A percentile compares a stretch with the other conserved stretches of the same genome.
These are phyloP conservation scores for Globisporangium cylindrosporum DNA, from an alignment of 352 stramenopile species.

Conservation along the genomic window DNA sequence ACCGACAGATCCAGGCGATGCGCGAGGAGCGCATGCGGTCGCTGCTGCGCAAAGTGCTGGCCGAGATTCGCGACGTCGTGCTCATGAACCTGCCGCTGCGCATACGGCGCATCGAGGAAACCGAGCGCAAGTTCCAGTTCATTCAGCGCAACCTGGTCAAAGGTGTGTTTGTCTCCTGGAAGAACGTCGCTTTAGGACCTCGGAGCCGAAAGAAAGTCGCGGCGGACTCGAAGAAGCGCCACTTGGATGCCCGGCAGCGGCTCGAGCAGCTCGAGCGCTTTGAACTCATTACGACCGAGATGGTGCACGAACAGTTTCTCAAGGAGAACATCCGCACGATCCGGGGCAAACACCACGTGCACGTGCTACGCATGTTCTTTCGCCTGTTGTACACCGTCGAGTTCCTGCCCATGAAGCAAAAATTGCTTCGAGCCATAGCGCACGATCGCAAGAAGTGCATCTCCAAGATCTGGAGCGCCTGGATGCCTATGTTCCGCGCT, in stretches of 20 bases:
- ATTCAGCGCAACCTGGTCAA: constrained; percentile 41
- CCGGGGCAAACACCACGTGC: constrained; percentile 26
- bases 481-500: constrained; percentile 46
- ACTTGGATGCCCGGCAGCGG: constrained; percentile 43
- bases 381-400: constrained; percentile 36
- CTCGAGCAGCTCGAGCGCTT: constrained; percentile 65
- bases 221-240: constrained; percentile 37
- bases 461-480: constrained; percentile 28
- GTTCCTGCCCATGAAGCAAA: constrained; percentile 45
- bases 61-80: constrained; percentile 65
- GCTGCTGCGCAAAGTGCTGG: constrained; percentile 47
- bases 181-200: constrained; percentile 43
- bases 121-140: constrained; percentile 40
- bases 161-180: constrained; percentile 51
- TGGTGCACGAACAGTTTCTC: constrained; percentile 77
- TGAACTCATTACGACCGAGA: constrained; percentile 66
- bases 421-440: constrained; percentile 26
- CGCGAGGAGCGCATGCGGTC: constrained; percentile 32
- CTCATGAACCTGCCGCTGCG: constrained; percentile 66
- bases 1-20: constrained; percentile 45
- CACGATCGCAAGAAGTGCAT: constrained; percentile 38
- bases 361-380: constrained; percentile 53
- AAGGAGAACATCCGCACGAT: constrained; percentile 73
- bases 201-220: constrained; percentile 55
- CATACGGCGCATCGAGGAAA: constrained; percentile 49